Percentiles rank a stretch among this genome's conserved stretches.
These are phyloP conservation scores for Musa itinerans DNA, from an alignment of 176 grass and related monocot genomes.

Conservation along the genomic window DNA sequence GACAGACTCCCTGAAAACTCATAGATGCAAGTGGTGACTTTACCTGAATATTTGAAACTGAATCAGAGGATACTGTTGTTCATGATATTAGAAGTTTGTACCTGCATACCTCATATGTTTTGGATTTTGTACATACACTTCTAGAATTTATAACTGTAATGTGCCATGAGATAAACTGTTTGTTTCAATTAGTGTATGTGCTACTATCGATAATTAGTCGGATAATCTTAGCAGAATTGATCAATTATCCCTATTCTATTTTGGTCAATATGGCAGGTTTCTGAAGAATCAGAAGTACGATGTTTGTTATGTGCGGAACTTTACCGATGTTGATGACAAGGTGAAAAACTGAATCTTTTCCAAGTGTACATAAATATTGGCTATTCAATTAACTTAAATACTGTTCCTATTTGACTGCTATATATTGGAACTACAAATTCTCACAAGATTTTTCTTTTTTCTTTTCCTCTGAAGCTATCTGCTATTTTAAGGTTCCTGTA, in stretches of 20 bases:
- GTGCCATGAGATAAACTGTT: background rate
- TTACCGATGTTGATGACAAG: conserved; percentile 99
- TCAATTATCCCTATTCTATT: background rate
- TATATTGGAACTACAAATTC: background rate
- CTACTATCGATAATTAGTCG: background rate
- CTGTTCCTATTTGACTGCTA: background rate
- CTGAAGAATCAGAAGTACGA: conserved; percentile 62
- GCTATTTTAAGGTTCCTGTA: background rate
- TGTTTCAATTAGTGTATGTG: background rate
- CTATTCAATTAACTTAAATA: background rate
- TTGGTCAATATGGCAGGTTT: conserved; percentile 35
- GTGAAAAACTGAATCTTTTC: conserved; percentile 21
- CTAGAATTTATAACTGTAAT: background rate
- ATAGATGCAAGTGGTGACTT: too few relatives aligned
- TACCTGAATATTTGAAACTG: too few relatives aligned
- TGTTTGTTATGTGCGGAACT: conserved; percentile 88
- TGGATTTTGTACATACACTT: background rate
- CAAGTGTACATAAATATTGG: background rate
- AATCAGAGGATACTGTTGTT: too few relatives aligned
- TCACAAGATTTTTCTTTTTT: background rate
- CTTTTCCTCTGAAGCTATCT: background rate
- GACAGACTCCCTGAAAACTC: too few relatives aligned
- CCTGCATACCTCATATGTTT: too few relatives aligned
- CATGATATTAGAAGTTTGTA: too few relatives aligned
- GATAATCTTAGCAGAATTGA: background rate